Conservation (phyloP, 1,284 basidiomycete species). For the Leccinum griseonigrum region DNA sequence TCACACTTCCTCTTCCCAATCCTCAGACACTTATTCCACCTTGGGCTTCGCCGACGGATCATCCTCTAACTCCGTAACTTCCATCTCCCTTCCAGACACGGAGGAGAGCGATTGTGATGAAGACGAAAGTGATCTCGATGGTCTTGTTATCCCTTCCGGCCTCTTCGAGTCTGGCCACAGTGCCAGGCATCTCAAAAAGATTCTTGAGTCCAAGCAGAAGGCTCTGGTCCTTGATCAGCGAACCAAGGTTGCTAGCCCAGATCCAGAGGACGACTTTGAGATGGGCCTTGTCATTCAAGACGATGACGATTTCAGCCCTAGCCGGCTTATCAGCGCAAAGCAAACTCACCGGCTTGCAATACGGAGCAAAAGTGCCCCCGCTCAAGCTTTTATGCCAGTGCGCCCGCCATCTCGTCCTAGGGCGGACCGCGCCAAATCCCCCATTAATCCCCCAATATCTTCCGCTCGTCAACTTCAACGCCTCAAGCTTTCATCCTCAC, state of each 20-base stretch:
- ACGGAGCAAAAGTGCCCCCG: slow-evolving; percentile 58
- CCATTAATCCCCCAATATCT: slow-evolving; percentile 60
- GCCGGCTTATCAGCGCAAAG: slow-evolving; percentile 58
- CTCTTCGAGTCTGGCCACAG: slow-evolving; percentile 71
- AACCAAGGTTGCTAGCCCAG: slow-evolving; percentile 52
- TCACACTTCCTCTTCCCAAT: slow-evolving; percentile 75
- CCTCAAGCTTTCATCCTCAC: slow-evolving; percentile 63
- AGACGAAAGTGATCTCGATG: slow-evolving; percentile 71
- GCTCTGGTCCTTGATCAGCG: slow-evolving; percentile 45
- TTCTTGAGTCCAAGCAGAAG: slow-evolving; percentile 75
- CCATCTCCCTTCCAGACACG: slow-evolving; percentile 62
- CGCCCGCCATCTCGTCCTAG: slow-evolving; percentile 62
- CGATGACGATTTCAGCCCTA: slow-evolving; percentile 75
- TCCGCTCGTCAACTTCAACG: slow-evolving; percentile 66
- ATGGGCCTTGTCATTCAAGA: slow-evolving; percentile 77
- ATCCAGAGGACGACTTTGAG: slow-evolving; percentile 80
- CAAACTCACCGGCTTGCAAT: slow-evolving; percentile 44
- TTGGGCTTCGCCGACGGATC: slow-evolving; percentile 71
- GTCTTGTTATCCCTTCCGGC: slow-evolving; percentile 69
- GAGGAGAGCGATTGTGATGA: slow-evolving; percentile 70
- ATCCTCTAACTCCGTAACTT: slow-evolving; percentile 67
- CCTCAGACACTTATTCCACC: slow-evolving; percentile 77
- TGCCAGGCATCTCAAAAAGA: slow-evolving; percentile 62
- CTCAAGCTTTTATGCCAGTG: slow-evolving; percentile 44
- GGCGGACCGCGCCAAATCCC: slow-evolving; percentile 66